Evolutionary conservation across 805 yeast genomes (phyloP), one percentile per base, ranked within the genome.

Genomic region (Nakazawaea ambrosiae): DNA sequence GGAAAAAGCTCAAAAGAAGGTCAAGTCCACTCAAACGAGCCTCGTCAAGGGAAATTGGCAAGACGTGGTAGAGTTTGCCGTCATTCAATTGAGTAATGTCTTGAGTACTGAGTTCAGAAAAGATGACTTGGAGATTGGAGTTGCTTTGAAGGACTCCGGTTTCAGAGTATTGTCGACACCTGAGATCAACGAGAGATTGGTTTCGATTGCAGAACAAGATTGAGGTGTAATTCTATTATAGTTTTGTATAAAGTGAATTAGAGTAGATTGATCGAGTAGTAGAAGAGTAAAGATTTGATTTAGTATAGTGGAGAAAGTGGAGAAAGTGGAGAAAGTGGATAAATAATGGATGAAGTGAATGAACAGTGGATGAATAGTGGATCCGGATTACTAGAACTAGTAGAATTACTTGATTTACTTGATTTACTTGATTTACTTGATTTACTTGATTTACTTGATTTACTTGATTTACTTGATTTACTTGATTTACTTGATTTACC

Each of bases 181-280:
- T 27, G 94, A 92, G 61, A 89, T 92, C 48, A 98, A 92, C 60
- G 96, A 87, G 65, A 73, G 97, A 55, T 70, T 92, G 55, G 84
- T 88, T 23, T 75, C 96, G 18, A 88, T 92, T 57, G 97, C 98
- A 36, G 98, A 92, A 66, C 90, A 86, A 66, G 98, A 92, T 66
- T 89, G 68, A 51, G n/a, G n/a, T n/a, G n/a, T n/a, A n/a, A n/a
- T 23, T 23, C 8, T 23, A 23, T 23, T n/a, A n/a, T n/a, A n/a
- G n/a, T n/a, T n/a, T n/a, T n/a, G n/a, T n/a, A n/a, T n/a, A n/a
- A n/a, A n/a, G n/a, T n/a, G n/a, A n/a, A 23, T 11, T 23, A 23
- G 11, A 23, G 25, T 23, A 23, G 25, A 8, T 8, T 23, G 25
- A 23, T 23, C 25, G 10, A 11, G 8, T 23, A 11, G 11, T 22